Percentiles rank a stretch among this genome's conserved stretches.
phyloP scores from a whole-genome alignment of 495 filamentous ascomycete genomes.

The Chaetomium cochliodes region DNA sequence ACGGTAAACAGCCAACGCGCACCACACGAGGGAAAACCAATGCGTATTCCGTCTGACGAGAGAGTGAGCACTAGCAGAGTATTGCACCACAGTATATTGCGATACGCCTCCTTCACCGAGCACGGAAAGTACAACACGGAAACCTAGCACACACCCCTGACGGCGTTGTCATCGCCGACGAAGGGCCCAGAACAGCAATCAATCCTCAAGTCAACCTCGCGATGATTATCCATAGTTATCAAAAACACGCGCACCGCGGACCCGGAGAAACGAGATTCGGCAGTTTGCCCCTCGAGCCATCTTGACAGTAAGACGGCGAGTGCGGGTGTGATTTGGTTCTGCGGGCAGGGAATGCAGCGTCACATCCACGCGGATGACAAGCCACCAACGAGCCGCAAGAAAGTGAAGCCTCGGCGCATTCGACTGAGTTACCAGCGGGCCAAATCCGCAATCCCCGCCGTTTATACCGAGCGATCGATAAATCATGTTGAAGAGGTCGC shows the following conservation, averaged over 20 bases:
- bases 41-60: neutral
- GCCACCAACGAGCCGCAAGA: neutral
- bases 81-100: neutral
- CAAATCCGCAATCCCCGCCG: neutral
- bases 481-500: neutral
- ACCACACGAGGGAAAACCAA: neutral
- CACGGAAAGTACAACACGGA: neutral
- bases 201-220: neutral
- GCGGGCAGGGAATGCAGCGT: neutral
- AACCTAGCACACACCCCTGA: neutral
- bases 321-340: neutral
- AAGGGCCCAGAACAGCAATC: neutral
- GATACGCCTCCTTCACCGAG: neutral
- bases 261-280: neutral
- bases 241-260: neutral
- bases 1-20: neutral
- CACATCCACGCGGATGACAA: neutral
- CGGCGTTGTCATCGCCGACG: neutral
- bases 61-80: neutral
- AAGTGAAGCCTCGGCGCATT: neutral
- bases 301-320: neutral
- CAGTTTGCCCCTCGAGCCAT: slow-evolving; percentile 4
- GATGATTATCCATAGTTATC: neutral
- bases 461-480: neutral
- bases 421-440: neutral